Evolutionary conservation across 176 grass and related monocot species (phyloP).

Genomic region (Aegilops sharonensis): DNA sequence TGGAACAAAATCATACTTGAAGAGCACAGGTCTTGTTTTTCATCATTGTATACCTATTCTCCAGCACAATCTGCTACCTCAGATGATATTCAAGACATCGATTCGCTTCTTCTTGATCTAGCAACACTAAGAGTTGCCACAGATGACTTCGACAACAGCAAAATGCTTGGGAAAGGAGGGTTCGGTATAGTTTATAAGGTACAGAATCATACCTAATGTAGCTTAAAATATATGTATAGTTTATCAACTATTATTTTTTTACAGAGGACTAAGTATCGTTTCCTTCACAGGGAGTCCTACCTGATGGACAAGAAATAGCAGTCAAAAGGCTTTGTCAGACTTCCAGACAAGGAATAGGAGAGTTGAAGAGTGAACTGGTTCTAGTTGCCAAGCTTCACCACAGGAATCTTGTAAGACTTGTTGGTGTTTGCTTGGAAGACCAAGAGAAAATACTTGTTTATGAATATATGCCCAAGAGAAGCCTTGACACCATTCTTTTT

Average conservation of each 20-base stretch:
- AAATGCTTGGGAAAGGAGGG: conserved; percentile 62
- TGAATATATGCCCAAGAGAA: conserved; percentile 40
- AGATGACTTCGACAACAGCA: conserved; percentile 39
- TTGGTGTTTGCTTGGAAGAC: conserved; percentile 45
- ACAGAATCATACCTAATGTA: neutral
- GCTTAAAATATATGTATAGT: neutral
- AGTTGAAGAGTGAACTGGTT: conserved; percentile 40
- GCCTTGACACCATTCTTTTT: conserved; percentile 36
- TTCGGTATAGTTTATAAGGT: conserved; percentile 72
- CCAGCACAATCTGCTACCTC: conserved; percentile 27
- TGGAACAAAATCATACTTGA: neutral
- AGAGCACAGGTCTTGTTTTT: neutral
- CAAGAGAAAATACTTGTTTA: conserved; percentile 42
- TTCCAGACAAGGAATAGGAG: conserved; percentile 35
- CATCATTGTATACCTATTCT: neutral
- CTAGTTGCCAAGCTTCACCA: conserved; percentile 45
- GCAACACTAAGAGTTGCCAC: conserved; percentile 46
- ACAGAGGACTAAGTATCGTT: neutral
- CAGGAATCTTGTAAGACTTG: conserved; percentile 39
- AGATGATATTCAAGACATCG: conserved; percentile 14
- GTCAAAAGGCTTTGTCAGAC: conserved; percentile 29
- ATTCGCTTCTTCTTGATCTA: conserved; percentile 53
- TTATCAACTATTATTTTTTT: neutral
- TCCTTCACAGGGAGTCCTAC: conserved; percentile 23
- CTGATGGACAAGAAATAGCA: conserved; percentile 37